phyloP scores from a whole-genome alignment of 805 yeast species.

The Teunomyces pallodes region DNA sequence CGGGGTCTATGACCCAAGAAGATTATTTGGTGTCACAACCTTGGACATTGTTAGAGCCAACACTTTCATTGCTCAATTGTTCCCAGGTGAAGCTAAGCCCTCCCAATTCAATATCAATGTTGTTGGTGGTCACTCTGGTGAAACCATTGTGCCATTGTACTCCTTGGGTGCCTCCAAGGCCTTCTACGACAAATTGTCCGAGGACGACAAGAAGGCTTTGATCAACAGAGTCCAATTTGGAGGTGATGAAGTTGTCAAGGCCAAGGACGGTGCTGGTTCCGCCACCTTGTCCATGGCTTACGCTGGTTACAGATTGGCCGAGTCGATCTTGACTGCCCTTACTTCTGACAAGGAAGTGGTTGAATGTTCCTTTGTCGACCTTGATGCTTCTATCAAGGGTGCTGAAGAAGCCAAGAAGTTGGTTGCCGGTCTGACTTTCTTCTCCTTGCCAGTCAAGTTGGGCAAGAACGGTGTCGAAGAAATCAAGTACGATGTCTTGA shows the following conservation, averaged over 20 bases:
- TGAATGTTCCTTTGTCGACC: slow-evolving; percentile 52
- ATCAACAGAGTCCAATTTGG: slow-evolving; percentile 54
- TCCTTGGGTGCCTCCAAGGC: slow-evolving; percentile 41
- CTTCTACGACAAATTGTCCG: slow-evolving; percentile 35
- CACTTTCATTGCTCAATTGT: slow-evolving; percentile 65
- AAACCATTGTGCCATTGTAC: slow-evolving; percentile 85
- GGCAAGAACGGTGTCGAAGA: slow-evolving; percentile 53
- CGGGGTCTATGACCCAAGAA: slow-evolving; percentile 67
- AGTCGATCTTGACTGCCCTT: slow-evolving; percentile 40
- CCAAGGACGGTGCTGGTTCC: slow-evolving; percentile 91
- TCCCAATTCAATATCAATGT: slow-evolving; percentile 67
- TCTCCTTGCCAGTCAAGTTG: slow-evolving; percentile 63
- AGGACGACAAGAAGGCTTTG: slow-evolving; percentile 33
- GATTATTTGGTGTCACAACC: slow-evolving; percentile 85
- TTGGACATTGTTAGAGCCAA: slow-evolving; percentile 87
- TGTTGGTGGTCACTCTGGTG: slow-evolving; percentile 94
- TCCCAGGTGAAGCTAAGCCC: slow-evolving; percentile 42
- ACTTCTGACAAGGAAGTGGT: slow-evolving; percentile 27
- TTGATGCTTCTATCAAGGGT: slow-evolving; percentile 50
- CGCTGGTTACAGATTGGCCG: slow-evolving; percentile 83
- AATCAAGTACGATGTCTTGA: slow-evolving; percentile 53
- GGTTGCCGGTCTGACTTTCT: slow-evolving; percentile 45
- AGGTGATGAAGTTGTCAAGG: slow-evolving; percentile 95
- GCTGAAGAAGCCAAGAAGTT: slow-evolving; percentile 49
- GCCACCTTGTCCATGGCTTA: slow-evolving; percentile 96